Base-by-base conservation (phyloP, 805 yeast species). In the Candida peoriensis region DNA sequence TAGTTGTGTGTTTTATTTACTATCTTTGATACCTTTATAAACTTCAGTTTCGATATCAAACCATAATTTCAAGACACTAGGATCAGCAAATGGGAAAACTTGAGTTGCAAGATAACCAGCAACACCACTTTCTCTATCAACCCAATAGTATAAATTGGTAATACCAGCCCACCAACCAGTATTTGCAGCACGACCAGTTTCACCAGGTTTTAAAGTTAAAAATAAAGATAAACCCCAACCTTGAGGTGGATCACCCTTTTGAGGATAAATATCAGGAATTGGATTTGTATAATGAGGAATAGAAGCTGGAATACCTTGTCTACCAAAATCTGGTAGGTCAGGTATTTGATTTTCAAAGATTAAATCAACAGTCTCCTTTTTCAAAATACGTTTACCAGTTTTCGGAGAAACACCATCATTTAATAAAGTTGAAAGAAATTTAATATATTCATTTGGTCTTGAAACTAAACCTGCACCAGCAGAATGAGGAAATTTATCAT, bases 401-500 rank as follows among this genome's bases (percentile, higher is more conserved):
- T 30, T 28, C 17, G 64, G 58, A 2, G 66, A 64, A n/a, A 45
- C 39, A 9, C 74, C 74, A 29, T 58, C 55, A 38, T 68, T 68
- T 26, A 69, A 50, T 43, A 68, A 54, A 8, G 60, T 49, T 8
- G 69, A 52, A 20, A 69, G 39, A 27, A 68, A 55, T 42, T 55
- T 58, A 32, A 61, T 53, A 39, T 60, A 68, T 39, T 69, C 73
- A 8, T 48, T 50, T 5, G 61, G 64, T 8, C 61, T 64, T 2
- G 68, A 59, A 32, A 57, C 66, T 27, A 60, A 41, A 5, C 74
- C 74, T 6, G 63, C 69, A 19, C 74, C 74, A 7, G 70, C 74
- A 42, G 62, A 52, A 32, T 58, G 57, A 25, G 56, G 35, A 12
- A 24, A 29, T 13, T 28, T 31, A 3, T 36, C 16, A 20, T 32